Conservation (phyloP, 2,329 filamentous ascomycete genomes). For the Aspergillus fumigatus region DNA sequence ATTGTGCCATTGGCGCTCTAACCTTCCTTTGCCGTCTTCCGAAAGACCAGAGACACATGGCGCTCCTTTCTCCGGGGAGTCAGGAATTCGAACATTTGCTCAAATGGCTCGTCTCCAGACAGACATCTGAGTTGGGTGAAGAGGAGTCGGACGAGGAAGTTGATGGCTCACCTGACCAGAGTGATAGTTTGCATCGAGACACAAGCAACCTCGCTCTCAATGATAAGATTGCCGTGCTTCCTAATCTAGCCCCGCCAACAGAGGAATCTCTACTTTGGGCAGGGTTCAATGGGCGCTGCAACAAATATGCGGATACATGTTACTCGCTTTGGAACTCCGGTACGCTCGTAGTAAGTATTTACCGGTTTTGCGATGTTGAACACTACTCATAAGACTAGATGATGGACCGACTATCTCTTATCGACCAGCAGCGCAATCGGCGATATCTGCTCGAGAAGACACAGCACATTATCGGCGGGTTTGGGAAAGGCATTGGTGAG, state of each 20-base stretch:
- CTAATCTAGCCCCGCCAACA: constrained; percentile 18
- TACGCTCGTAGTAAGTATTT: constrained; percentile 47
- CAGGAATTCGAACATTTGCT: constrained; percentile 35
- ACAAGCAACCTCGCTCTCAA: constrained; percentile 15
- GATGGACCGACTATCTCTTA: constrained; percentile 53
- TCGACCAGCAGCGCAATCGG: constrained; percentile 59
- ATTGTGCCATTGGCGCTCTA: constrained; percentile 77
- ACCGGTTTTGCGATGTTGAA: not conserved
- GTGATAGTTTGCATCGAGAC: not conserved
- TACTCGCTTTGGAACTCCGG: constrained; percentile 90
- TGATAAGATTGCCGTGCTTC: constrained; percentile 25
- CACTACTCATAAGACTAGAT: constrained; percentile 44
- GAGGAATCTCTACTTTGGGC: constrained; percentile 47
- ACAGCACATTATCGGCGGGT: constrained; percentile 79
- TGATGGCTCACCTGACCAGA: constrained; percentile 10
- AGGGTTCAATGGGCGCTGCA: constrained; percentile 84
- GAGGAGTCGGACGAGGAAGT: constrained; percentile 44
- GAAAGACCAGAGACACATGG: constrained; percentile 22
- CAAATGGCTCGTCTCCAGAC: constrained; percentile 60
- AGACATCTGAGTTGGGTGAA: constrained; percentile 55
- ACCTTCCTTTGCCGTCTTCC: constrained; percentile 65
- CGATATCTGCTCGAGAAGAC: constrained; percentile 79
- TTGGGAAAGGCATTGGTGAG: constrained; percentile 66
- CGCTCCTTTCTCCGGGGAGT: constrained; percentile 24
- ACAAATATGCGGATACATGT: constrained; percentile 91